Conservation (phyloP, 208 protist species). For the Trypanosoma melophagium region DNA sequence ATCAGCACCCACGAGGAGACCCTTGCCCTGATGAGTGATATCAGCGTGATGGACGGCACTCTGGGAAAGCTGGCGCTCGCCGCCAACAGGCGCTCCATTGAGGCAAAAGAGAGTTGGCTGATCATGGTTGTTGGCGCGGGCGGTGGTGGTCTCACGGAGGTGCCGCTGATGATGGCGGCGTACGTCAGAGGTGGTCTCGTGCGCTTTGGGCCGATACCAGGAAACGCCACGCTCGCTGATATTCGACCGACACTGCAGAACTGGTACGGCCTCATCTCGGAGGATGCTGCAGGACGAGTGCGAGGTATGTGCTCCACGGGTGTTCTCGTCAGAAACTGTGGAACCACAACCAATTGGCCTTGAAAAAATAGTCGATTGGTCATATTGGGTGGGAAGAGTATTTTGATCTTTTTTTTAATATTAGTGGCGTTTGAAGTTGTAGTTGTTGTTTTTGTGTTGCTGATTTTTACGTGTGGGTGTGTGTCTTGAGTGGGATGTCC, state of each 20-base stretch:
- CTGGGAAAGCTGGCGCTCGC: conserved; percentile 56
- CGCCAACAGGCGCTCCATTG: conserved; percentile 39
- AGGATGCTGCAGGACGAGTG: conserved; percentile 14
- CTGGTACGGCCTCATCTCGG: conserved; percentile 43
- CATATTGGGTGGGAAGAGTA: too few relatives aligned
- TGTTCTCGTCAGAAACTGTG: conserved; percentile 52
- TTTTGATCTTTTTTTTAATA: too few relatives aligned
- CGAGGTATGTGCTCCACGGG: conserved; percentile 71
- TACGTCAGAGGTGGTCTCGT: conserved; percentile 59
- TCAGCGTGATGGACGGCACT: conserved; percentile 69
- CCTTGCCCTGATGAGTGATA: conserved; percentile 41
- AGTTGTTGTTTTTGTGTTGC: too few relatives aligned
- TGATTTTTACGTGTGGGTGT: too few relatives aligned
- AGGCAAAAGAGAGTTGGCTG: conserved; percentile 62
- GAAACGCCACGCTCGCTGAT: conserved; percentile 33
- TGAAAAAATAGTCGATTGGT: background rate
- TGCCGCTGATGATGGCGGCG: conserved; percentile 56
- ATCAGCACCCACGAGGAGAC: conserved; percentile 17
- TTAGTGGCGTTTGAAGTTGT: too few relatives aligned
- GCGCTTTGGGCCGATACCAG: conserved; percentile 39
- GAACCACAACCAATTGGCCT: conserved; percentile 15
- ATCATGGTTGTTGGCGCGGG: conserved; percentile 62
- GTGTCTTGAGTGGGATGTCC: too few relatives aligned
- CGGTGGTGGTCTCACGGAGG: conserved; percentile 18
- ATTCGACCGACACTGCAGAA: conserved; percentile 49